phyloP scores from a whole-genome alignment of 148 eudicot genomes.

The Camellia lanceoleosa region DNA sequence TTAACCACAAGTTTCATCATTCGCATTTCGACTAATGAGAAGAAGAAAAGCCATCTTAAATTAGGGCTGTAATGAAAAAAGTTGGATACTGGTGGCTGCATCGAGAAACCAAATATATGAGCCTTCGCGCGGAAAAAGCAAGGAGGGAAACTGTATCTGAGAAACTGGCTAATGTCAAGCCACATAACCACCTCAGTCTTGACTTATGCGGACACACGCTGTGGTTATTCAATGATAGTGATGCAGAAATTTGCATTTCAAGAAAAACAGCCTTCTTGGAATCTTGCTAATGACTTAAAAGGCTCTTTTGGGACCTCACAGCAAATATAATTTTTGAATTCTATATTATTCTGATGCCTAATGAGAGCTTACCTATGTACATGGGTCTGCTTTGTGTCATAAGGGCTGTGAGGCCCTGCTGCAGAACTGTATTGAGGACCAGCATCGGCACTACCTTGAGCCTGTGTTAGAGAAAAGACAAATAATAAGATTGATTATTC shows the following conservation, averaged over 20 bases:
- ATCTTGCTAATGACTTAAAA: not conserved
- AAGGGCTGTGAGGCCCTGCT: constrained; percentile 21
- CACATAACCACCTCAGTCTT: not conserved
- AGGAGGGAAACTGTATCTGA: not conserved
- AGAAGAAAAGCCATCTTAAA: not conserved
- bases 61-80: not conserved
- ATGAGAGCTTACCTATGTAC: constrained; percentile 23
- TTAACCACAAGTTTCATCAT: not conserved
- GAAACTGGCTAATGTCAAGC: not conserved
- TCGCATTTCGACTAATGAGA: not conserved
- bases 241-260: not conserved
- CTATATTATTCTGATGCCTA: too few relatives aligned
- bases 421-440: constrained; percentile 23
- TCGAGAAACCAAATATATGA: not conserved
- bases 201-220: not conserved
- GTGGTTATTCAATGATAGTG: not conserved
- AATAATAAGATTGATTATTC: not conserved
- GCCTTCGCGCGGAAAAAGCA: not conserved
- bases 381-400: constrained; percentile 24
- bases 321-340: too few relatives aligned
- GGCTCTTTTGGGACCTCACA: not conserved
- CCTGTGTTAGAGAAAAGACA: constrained; percentile 16
- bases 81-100: not conserved
- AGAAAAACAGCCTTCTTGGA: not conserved
- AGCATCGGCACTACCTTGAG: constrained; percentile 21